Base-by-base conservation (phyloP, 2,329 filamentous ascomycete genomes). In the Chaetoscypha palmicola region DNA sequence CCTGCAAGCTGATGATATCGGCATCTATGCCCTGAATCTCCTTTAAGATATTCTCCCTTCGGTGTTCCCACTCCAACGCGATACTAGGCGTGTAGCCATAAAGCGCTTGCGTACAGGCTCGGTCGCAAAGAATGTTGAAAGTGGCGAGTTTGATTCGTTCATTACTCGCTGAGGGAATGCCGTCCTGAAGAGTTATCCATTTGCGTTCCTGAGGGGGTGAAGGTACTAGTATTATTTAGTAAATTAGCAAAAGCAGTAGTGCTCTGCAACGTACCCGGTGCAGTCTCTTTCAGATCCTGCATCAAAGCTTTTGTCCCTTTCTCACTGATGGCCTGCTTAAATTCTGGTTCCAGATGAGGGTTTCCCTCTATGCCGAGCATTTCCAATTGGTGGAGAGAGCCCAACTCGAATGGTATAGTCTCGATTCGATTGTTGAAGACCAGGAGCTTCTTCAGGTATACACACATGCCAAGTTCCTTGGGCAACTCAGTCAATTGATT, bases 111-210 rank as follows among this genome's bases (percentile, higher is more conserved):
- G 90, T 96, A 3, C 90, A 90, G 57, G 92, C 94, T 59, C 89
- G 87, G 65, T 96, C 89, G 66, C 91, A 96, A 9, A 98, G 76
- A 36, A 91, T 94, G 63, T 98, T 98, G 81, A 92, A 96, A 17
- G 87, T 94, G 49, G 97, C 73, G 7, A 94, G 82, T 45, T 86
- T 87, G 62, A 97, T 79, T 41, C 79, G 83, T 59, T 96, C 79
- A 50, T 78, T 65, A 42, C 61, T 70, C 1, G 72, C 57, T 63
- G 34, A 65, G 57, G 68, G 73, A 43, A 72, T 70, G 51, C 83
- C 82, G 63, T 80, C 78, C 55, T 79, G 83, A 19, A 97, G 76
- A n/a, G 85, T 74, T 47, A 96, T 78, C 67, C 82, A 83, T 57
- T 85, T 80, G 57, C 92, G 81, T 37, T 85, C 79, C 22, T 75